Evolutionary conservation across 108 stramenopile species (phyloP), one percentile per base, ranked within the genome.

Genomic region (Skeletonema grethae): DNA sequence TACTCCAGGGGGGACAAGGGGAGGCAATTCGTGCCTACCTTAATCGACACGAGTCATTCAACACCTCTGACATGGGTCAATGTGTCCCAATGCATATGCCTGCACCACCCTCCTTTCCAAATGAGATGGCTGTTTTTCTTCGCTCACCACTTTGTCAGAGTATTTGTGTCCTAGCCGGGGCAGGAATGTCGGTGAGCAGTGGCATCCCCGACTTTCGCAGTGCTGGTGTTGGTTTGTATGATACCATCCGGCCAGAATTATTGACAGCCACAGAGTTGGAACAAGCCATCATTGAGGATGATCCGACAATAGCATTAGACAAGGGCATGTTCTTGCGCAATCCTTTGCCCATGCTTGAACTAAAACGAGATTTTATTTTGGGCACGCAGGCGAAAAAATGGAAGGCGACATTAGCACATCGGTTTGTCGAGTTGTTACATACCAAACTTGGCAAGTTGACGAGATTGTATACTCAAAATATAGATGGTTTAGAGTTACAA

Each of bases 401-500:
- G 92, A 89, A 91, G 59, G 83, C 94, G 7, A 94, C 94, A 0
- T 50, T 93, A 46, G 85, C 90, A 2, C 97, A 97, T 85, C 84
- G 89, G 53, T 97, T 97, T 64, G 80, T 93, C 57, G 86, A 89
- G 65, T 65, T 93, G 25, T 67, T 96, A 18, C 89, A 94, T 34
- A 70, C 73, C 13, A 86, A 88, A 69, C 82, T 84, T 1, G 79
- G 83, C 5, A 79, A 80, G 68, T 73, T 89, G 7, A 84, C 60
- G 2, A 46, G 86, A 12, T 31, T 81, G 38, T 87, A 86, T 39
- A 87, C 88, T 2, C 88, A 89, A 59, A 89, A 89, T 61, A 87
- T 89, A n/a, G 88, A 89, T 66, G 86, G 86, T 30, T 57, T 89
- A 24, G 88, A 87, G 45, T 25, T 58, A 39, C 93, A 93, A 79